Base-by-base conservation (phyloP, 495 filamentous ascomycete species). In the Penicillium diatomitis region DNA sequence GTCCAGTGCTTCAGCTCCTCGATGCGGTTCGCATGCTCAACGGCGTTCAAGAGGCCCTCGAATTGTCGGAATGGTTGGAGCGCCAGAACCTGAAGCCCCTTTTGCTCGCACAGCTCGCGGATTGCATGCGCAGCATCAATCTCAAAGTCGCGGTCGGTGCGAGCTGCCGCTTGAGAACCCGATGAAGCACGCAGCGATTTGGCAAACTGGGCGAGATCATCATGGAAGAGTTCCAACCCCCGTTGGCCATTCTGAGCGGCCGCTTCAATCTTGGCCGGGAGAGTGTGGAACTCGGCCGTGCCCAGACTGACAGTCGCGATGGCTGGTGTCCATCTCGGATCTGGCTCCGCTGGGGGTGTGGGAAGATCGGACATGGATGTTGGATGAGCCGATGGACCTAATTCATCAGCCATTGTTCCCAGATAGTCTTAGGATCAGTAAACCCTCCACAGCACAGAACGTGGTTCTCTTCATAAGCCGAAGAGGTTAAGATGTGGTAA, bases 31-130 rank as follows among this genome's bases (percentile, higher is more conserved):
- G 55, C 66, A 59, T 85, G 84, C 33, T 73, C 66, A 6, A 58
- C 48, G 3, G 74, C 73, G 62, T 86, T 80, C 4, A 78, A 12
- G 0, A 87, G 69, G 2, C 85, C 85, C 56, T 87, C 84, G 63
- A 85, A 87, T 61, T 86, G 79, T 58, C 78, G 75, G 60, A 88
- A 87, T 4, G 85, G 85, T 58, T 89, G 84, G 2, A 89, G 70
- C 33, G 79, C 78, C 12, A 88, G 54, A 41, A 87, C 74, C 8
- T 57, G 56, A 34, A 89, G 67, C 8, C 60, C 61, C 32, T 77
- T 70, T 10, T 71, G 68, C 12, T 72, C 61, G 62, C 82, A 86
- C 28, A 82, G 65, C 5, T 58, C 51, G 4, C 66, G 66, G 40
- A 88, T 78, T 29, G 68, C 57, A 7, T 66, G 60, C 10, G 84